Conservation (phyloP, 371 early-diverging fungal genomes). For the Haplosporangium sp. region DNA sequence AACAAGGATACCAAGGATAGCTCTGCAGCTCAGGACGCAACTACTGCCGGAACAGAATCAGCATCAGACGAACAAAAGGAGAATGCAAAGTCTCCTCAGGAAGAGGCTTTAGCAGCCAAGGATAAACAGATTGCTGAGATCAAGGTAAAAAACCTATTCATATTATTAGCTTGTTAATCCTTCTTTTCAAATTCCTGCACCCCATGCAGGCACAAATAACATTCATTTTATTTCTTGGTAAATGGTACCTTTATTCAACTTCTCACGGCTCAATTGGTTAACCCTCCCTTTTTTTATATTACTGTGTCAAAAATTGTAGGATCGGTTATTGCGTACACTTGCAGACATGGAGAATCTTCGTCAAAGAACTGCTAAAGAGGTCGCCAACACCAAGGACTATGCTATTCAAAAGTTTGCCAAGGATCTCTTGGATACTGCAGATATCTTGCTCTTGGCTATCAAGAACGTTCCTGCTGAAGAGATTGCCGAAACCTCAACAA, state of each 20-base stretch:
- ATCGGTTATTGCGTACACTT: slow-evolving; percentile 86
- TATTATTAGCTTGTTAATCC: neutral
- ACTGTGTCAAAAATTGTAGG: slow-evolving; percentile 52
- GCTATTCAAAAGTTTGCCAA: slow-evolving; percentile 98
- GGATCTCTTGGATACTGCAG: slow-evolving; percentile 94
- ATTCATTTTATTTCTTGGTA: too few relatives aligned
- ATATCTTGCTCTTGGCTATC: slow-evolving; percentile 92
- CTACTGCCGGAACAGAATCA: slow-evolving; percentile 2
- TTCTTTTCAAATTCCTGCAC: too few relatives aligned
- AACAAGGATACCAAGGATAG: slow-evolving; percentile 13
- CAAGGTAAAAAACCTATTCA: slow-evolving; percentile 66
- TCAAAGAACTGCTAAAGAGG: slow-evolving; percentile 88
- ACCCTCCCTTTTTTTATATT: neutral
- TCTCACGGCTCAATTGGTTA: neutral
- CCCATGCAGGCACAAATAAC: too few relatives aligned
- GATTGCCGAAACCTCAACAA: slow-evolving; percentile 61
- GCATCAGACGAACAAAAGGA: slow-evolving; percentile 17
- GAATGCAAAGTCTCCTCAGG: slow-evolving; percentile 35
- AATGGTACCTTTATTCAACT: neutral
- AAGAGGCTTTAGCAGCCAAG: slow-evolving; percentile 72
- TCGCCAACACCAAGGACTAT: slow-evolving; percentile 82
- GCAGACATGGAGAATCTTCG: slow-evolving; percentile 98
- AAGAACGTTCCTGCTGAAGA: slow-evolving; percentile 78
- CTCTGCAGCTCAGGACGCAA: slow-evolving; percentile 9
- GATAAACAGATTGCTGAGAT: slow-evolving; percentile 85